A percentile compares a stretch with the other conserved stretches of the same genome.
phyloP scores from a whole-genome alignment of 2,329 filamentous ascomycete genomes.

The Lizonia empirigonia region DNA sequence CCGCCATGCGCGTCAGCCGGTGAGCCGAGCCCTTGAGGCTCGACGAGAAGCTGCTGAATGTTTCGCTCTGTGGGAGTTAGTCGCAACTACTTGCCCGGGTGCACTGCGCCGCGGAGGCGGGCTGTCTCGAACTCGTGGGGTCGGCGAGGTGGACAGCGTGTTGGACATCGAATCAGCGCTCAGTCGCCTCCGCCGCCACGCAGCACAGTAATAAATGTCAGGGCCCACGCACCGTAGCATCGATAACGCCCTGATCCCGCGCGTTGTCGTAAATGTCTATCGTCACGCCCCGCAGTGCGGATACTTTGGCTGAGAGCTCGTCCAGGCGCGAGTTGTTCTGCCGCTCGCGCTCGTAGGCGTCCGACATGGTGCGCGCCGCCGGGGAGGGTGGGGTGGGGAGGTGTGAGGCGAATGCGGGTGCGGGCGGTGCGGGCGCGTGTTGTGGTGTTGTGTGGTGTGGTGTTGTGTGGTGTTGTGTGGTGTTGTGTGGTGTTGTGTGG shows the following conservation, averaged over 20 bases:
- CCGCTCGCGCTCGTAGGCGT: slow-evolving; percentile 65
- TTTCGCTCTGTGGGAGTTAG: slow-evolving; percentile 68
- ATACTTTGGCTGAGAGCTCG: slow-evolving; percentile 88
- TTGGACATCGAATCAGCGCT: too few species aligned
- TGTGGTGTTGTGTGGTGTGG: too few species aligned
- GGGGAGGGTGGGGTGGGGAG: not conserved
- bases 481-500: too few species aligned
- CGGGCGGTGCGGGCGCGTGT: not conserved
- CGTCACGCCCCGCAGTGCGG: slow-evolving; percentile 88
- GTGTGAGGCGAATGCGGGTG: not conserved
- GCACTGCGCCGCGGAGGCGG: too few species aligned
- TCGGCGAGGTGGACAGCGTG: too few species aligned
- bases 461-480: too few species aligned
- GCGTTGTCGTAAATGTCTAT: slow-evolving; percentile 98
- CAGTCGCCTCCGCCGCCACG: too few species aligned
- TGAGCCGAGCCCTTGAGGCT: slow-evolving; percentile 83
- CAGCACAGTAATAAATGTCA: too few species aligned
- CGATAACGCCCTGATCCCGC: slow-evolving; percentile 80
- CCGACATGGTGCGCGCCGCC: slow-evolving; percentile 61
- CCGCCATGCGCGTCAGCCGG: slow-evolving; percentile 87
- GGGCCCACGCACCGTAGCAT: slow-evolving; percentile 70
- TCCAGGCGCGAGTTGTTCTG: slow-evolving; percentile 96
- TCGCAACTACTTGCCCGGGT: too few species aligned
- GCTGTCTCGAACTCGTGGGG: too few species aligned
- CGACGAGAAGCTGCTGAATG: slow-evolving; percentile 85